phyloP scores from a whole-genome alignment of 768 basidiomycete species.

The Galerina marginata region DNA sequence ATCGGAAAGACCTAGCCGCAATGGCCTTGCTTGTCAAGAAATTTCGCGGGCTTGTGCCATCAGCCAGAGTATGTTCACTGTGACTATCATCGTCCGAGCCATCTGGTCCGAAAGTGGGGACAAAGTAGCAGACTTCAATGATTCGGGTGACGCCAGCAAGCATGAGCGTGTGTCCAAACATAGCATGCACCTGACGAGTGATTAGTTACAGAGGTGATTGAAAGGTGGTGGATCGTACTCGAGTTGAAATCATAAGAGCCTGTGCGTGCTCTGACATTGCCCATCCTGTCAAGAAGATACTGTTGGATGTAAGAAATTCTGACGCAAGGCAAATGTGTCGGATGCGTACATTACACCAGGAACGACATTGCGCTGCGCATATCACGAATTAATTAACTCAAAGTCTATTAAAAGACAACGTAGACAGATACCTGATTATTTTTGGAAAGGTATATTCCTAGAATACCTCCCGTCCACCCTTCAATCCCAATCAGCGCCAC shows the following conservation, averaged over 20 bases:
- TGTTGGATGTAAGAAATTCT: slow-evolving; percentile 32
- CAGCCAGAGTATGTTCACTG: slow-evolving; percentile 73
- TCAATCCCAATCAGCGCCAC: not conserved
- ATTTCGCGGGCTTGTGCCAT: slow-evolving; percentile 21
- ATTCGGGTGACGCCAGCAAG: slow-evolving; percentile 81
- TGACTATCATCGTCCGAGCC: slow-evolving; percentile 52
- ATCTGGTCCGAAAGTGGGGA: slow-evolving; percentile 29
- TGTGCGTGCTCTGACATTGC: slow-evolving; percentile 93
- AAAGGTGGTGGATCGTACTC: slow-evolving; percentile 44
- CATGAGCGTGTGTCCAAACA: slow-evolving; percentile 88
- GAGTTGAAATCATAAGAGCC: slow-evolving; percentile 82
- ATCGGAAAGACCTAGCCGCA: slow-evolving; percentile 72
- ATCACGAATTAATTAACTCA: not conserved
- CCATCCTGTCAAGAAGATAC: slow-evolving; percentile 91
- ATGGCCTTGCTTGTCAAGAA: slow-evolving; percentile 18
- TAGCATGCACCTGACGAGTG: slow-evolving; percentile 66
- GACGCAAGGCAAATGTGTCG: not conserved
- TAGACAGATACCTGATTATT: slow-evolving; percentile 66
- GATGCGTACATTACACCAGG: slow-evolving; percentile 74
- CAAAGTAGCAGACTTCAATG: slow-evolving; percentile 84
- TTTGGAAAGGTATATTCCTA: slow-evolving; percentile 83
- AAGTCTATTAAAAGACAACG: not conserved
- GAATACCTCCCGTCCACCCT: slow-evolving; percentile 94
- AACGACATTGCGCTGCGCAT: slow-evolving; percentile 72
- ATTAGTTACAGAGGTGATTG: not conserved